Evolutionary conservation across 441 rosid species (phyloP).

Genomic region (Euphorbia celastroides): DNA sequence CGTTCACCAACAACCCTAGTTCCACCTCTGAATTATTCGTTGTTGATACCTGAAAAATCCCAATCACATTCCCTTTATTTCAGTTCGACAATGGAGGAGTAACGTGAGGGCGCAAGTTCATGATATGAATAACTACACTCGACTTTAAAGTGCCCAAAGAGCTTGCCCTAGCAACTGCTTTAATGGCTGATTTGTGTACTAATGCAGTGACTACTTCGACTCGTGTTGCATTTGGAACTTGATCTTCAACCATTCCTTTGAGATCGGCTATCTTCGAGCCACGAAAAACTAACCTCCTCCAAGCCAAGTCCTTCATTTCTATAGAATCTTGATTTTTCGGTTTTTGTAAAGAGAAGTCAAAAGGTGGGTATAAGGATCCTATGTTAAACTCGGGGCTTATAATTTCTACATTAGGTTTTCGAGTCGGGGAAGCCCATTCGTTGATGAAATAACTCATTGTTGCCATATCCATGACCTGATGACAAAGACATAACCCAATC

Average conservation of each 20-base stretch:
- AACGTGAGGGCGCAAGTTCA: neutral
- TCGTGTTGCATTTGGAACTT: too few species aligned
- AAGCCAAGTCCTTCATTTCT: too few species aligned
- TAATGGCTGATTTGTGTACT: too few species aligned
- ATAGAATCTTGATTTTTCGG: too few species aligned
- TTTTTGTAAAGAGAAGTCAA: too few species aligned
- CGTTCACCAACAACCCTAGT: neutral
- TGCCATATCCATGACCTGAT: slow-evolving; percentile 22
- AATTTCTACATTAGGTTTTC: neutral
- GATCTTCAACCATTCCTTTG: too few species aligned
- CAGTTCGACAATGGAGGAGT: neutral
- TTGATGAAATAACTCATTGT: slow-evolving; percentile 16
- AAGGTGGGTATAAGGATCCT: slow-evolving; percentile 20
- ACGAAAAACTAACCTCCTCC: too few species aligned
- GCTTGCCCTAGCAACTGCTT: too few species aligned
- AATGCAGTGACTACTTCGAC: too few species aligned
- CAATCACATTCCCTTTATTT: neutral
- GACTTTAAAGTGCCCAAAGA: too few species aligned
- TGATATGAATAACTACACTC: too few species aligned
- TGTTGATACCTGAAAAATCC: neutral
- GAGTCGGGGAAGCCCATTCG: slow-evolving; percentile 17
- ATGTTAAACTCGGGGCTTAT: slow-evolving; percentile 7
- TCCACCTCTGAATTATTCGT: neutral
- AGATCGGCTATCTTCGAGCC: too few species aligned
- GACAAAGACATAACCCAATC: slow-evolving; percentile 22